Base-by-base conservation (phyloP, 2,329 filamentous ascomycete species). In the Coleophoma cylindrospora region DNA sequence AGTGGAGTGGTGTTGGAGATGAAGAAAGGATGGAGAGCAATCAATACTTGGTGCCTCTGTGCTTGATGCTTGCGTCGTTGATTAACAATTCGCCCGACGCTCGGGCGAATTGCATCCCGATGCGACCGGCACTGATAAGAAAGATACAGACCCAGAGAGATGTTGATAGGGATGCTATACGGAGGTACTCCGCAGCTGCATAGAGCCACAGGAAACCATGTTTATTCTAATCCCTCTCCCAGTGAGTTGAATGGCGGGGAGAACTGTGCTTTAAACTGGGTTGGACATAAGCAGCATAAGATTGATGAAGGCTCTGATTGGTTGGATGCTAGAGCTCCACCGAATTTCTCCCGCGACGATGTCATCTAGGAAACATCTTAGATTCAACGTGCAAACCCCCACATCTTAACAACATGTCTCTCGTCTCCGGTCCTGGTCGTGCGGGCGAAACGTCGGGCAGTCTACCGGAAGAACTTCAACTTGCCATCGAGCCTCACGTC, bases 401-500 rank as follows among this genome's bases (percentile, higher is more conserved):
- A 36, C 21, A 38, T 33, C 37, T 43, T 48, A 32, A 11, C 45
- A 55, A 49, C 17, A 66, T 66, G 64, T 59, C 64, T 50, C 57
- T 65, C 10, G 62, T 63, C 34, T 62, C 62, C 33, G 64, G 63
- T 11, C 64, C 64, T 15, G 62, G 63, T 40, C 57, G 56, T 12
- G 63, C 61, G 41, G 55, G 54, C 36, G 45, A 34, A 22, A 22
- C 9, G 19, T 44, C 51, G 22, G 49, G 50, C 4, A 19, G 54
- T n/a, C 57, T 64, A 12, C 57, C 63, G n/a, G 59, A 61, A 2
- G 62, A 65, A 49, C 49, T 64, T n/a, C 61, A 62, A 47, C 64
- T 67, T 38, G 62, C 60, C 4, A 58, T 65, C 34, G 59, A 64
- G 37, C 74, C 77, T 19, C 94, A 99, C 68, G 89, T 97, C 62